A percentile compares a stretch with the other conserved stretches of the same genome.
Conservation (phyloP, 352 stramenopile genomes). For the Phytophthora foliorum region DNA sequence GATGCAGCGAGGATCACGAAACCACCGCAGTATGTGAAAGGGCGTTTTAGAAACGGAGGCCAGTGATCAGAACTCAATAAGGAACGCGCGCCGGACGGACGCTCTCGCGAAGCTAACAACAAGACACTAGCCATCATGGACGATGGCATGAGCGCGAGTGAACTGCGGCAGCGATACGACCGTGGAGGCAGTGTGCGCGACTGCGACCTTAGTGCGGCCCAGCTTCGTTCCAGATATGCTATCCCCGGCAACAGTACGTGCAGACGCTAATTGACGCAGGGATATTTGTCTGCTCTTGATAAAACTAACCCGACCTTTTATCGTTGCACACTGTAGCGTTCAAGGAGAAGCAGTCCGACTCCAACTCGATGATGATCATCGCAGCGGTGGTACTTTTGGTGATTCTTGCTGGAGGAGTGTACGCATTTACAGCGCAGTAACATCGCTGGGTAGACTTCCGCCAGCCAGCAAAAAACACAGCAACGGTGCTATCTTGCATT, state of each 20-base stretch:
- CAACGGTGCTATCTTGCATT: background rate
- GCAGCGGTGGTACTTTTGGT: constrained; percentile 58
- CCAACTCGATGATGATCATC: constrained; percentile 59
- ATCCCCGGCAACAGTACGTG: constrained; percentile 85
- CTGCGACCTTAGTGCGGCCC: constrained; percentile 79
- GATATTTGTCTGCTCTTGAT: background rate
- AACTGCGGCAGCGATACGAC: constrained; percentile 81
- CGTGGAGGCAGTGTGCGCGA: constrained; percentile 78
- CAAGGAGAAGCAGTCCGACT: constrained; percentile 66
- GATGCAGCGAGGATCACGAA: background rate
- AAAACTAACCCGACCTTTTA: background rate
- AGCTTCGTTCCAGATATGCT: constrained; percentile 82
- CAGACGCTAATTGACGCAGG: background rate
- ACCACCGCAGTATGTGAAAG: background rate
- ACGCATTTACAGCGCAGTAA: constrained; percentile 56
- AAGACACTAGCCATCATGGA: constrained; percentile 41
- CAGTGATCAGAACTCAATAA: constrained; percentile 9
- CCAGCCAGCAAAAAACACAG: background rate
- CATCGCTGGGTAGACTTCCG: background rate
- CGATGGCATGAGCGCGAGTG: constrained; percentile 71
- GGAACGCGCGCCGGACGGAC: background rate
- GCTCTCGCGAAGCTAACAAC: constrained; percentile 1
- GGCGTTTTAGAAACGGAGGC: background rate
- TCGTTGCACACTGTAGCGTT: constrained; percentile 50
- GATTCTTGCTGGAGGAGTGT: constrained; percentile 60